phyloP scores from a whole-genome alignment of 2,329 filamentous ascomycete species.

The Pseudohalonectria lignicola region DNA sequence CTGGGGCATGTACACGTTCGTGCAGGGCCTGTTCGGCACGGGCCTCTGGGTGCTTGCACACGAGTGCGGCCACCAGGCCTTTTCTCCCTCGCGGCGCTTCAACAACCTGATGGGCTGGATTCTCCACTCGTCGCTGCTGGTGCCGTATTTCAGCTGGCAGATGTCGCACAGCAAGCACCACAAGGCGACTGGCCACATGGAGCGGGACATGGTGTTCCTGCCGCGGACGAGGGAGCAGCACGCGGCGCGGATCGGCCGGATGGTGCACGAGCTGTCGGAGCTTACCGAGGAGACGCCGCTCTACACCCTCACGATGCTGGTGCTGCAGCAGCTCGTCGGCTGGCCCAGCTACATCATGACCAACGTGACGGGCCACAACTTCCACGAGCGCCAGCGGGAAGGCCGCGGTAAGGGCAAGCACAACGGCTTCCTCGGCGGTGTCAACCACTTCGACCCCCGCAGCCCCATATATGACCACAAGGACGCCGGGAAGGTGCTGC shows the following conservation, averaged over 20 bases:
- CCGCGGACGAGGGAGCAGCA: conserved; percentile 80
- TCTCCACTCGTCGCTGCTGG: conserved; percentile 71
- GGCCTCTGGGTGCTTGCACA: conserved; percentile 95
- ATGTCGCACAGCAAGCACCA: conserved; percentile 99
- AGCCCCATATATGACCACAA: conserved; percentile 88
- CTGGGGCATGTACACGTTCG: conserved; percentile 57
- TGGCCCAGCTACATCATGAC: conserved; percentile 86
- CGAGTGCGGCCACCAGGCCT: conserved; percentile 95
- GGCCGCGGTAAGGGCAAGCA: conserved; percentile 87
- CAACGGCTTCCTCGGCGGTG: conserved; percentile 69
- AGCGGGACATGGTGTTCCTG: conserved; percentile 98
- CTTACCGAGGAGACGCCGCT: conserved; percentile 92
- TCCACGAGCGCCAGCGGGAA: conserved; percentile 82
- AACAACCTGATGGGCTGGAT: conserved; percentile 92
- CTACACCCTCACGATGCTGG: conserved; percentile 59
- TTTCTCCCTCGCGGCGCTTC: conserved; percentile 81
- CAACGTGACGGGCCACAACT: conserved; percentile 95
- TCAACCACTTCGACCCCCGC: conserved; percentile 88
- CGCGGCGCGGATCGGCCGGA: conserved; percentile 60
- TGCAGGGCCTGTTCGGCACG: conserved; percentile 89
- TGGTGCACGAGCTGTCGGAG: conserved; percentile 75
- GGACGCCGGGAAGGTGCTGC: conserved; percentile 75
- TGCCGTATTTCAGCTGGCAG: conserved; percentile 99
- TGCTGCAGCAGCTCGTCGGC: conserved; percentile 80
- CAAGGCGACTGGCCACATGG: conserved; percentile 95